These are phyloP conservation scores for Saccharomyces pastorianus DNA, from an alignment of 1,139 yeast genomes.

Conservation along the genomic window DNA sequence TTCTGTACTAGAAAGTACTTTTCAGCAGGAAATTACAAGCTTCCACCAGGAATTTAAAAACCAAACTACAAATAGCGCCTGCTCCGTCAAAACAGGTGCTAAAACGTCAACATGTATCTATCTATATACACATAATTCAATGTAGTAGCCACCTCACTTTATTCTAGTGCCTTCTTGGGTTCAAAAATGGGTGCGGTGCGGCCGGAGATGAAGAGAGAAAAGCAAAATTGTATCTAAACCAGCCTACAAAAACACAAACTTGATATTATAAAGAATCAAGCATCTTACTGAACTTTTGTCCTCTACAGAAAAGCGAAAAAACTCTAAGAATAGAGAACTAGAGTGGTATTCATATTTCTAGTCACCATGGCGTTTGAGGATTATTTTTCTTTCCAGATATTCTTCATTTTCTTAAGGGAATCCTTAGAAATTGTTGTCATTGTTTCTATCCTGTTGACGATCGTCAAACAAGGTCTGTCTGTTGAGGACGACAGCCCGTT, in stretches of 20 bases:
- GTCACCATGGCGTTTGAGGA: conserved; percentile 25
- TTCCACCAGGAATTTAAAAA: conserved; percentile 22
- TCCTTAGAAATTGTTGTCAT: conserved; percentile 84
- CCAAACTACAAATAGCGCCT: not conserved
- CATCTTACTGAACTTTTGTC: not conserved
- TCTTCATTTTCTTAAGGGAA: conserved; percentile 86
- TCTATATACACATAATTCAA: not conserved
- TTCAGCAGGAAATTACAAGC: conserved; percentile 20
- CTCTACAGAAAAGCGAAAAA: not conserved
- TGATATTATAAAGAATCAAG: not conserved
- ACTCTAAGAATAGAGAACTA: not conserved
- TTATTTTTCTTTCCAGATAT: conserved; percentile 41
- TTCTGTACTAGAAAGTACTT: conserved; percentile 32
- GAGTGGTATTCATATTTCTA: not conserved
- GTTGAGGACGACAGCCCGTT: conserved; percentile 17
- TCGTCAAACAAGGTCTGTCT: conserved; percentile 59
- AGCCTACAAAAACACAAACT: not conserved
- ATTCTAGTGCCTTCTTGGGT: not conserved
- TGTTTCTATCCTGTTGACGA: conserved; percentile 81
- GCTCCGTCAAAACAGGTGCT: not conserved
- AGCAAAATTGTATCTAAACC: not conserved
- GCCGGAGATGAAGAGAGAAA: not conserved
- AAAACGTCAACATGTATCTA: not conserved
- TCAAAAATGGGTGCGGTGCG: not conserved
- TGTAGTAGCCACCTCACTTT: not conserved